Conservation (phyloP, 2,329 filamentous ascomycete genomes). For the Apiospora rasikravindrae region DNA sequence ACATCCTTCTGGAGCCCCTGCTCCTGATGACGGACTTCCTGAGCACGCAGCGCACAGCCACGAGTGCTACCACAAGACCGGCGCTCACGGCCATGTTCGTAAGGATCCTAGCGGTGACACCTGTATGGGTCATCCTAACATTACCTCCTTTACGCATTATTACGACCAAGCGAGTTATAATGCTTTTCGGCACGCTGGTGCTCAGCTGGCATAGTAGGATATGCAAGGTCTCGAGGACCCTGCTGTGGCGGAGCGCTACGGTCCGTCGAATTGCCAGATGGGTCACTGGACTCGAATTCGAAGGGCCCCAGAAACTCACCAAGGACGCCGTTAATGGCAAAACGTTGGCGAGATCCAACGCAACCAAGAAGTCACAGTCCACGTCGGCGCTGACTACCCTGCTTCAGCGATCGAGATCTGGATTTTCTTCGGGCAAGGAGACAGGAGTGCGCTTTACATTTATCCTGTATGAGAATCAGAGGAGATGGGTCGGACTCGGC, state of each 20-base stretch:
- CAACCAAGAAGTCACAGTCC: conserved; percentile 43
- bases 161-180: conserved; percentile 81
- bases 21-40: conserved; percentile 91
- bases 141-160: conserved; percentile 84
- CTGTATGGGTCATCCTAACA: conserved; percentile 84
- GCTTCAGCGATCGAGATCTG: conserved; percentile 40
- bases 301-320: conserved; percentile 48
- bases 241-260: conserved; percentile 86
- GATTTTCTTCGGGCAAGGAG: conserved; percentile 55
- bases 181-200: conserved; percentile 85
- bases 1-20: conserved; percentile 88
- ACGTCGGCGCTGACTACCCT: conserved; percentile 40
- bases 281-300: conserved; percentile 82
- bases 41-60: conserved; percentile 87
- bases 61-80: conserved; percentile 87
- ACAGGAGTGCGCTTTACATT: conserved; percentile 95
- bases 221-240: conserved; percentile 80
- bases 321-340: conserved; percentile 37
- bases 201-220: conserved; percentile 93
- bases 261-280: conserved; percentile 72
- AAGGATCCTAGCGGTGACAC: conserved; percentile 84
- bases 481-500: conserved; percentile 91
- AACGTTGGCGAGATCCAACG: conserved; percentile 32
- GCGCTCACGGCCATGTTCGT: conserved; percentile 90
- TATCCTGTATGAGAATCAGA: conserved; percentile 94